Evolutionary conservation across 352 stramenopile species (phyloP), one percentile per base, ranked within the genome.

Genomic region (Pythium monospermum): DNA sequence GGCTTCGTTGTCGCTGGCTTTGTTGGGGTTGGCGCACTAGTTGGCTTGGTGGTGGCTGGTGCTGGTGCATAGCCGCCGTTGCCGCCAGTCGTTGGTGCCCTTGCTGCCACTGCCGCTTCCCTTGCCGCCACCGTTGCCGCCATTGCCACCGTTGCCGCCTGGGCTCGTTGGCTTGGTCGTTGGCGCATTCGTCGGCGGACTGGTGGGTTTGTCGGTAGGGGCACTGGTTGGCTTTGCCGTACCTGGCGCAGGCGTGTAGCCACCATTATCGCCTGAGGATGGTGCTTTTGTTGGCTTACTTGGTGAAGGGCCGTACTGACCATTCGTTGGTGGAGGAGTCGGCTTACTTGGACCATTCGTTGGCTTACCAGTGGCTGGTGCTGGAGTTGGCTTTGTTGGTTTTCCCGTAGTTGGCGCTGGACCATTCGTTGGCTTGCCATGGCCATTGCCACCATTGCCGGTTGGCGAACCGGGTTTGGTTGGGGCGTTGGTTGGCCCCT

Each of bases 381-480:
- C n/a, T n/a, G n/a, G n/a, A n/a, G n/a, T n/a, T n/a, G n/a, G n/a
- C n/a, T n/a, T n/a, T n/a, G n/a, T n/a, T n/a, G n/a, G n/a, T n/a
- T n/a, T n/a, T n/a, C n/a, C n/a, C n/a, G n/a, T n/a, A n/a, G n/a
- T n/a, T n/a, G n/a, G n/a, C n/a, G n/a, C n/a, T n/a, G n/a, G n/a
- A n/a, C n/a, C n/a, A n/a, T n/a, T n/a, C n/a, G n/a, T n/a, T n/a
- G n/a, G n/a, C n/a, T n/a, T n/a, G n/a, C n/a, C n/a, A n/a, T n/a
- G n/a, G n/a, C n/a, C n/a, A n/a, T n/a, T n/a, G 23, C 41, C 41
- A 35, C 41, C 41, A 35, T 49, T 37, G 12, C 8, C 0, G n/a
- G 37, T 53, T 35, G 46, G 26, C 22, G 39, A 32, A 23, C 30
- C 25, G 21, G n/a, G 45, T 41, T 19, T 57, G 28, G 40, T 47